Evolutionary conservation across 2,329 filamentous ascomycete species (phyloP), one percentile per base, ranked within the genome.

Genomic region (Emergomyces africanus): DNA sequence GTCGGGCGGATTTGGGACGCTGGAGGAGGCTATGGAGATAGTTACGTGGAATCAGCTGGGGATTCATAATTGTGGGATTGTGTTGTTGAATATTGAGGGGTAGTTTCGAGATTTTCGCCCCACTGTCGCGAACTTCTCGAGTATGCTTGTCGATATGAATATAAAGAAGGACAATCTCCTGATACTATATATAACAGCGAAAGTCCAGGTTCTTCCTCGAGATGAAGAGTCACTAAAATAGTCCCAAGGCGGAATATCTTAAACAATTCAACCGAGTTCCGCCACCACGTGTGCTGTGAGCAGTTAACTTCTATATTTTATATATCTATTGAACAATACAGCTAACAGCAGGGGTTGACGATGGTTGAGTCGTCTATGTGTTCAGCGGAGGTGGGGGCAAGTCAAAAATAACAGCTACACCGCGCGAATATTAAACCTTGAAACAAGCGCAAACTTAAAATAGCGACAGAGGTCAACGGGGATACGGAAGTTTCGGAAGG

Each of bases 21-120:
- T 97, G 71, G 94, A 99, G 77, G 94, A 99, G 78, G 79, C 97
- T 61, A 91, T 96, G 79, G 94, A 99, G 79, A 81, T 99, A 70
- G 90, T 96, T 35, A 78, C 76, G 2, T 99, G 94, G 91, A 97
- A 96, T 73, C 94, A 97, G 77, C 76, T 99, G 55, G 92, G 94
- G 0, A 97, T 99, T 64, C 94, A 97, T 74, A 80, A 80, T 66
- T 79, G 81, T 55, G 88, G 87, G 3, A 85, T 97, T 51, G 85
- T 92, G 58, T 77, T 96, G 54, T 83, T 89, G 65, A 97, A 97
- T 72, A 81, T 96, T 30, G 85, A 91, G n/a, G 15, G 25, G 12
- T 6, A 18, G 48, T 15, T 30, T 30, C 2, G 8, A 44, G 8
- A n/a, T 5, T 1, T 44, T 20, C 41, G 4, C 41, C 41, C 10